Base-by-base conservation (phyloP, 148 eudicot genomes). In the Spergularia marina region DNA sequence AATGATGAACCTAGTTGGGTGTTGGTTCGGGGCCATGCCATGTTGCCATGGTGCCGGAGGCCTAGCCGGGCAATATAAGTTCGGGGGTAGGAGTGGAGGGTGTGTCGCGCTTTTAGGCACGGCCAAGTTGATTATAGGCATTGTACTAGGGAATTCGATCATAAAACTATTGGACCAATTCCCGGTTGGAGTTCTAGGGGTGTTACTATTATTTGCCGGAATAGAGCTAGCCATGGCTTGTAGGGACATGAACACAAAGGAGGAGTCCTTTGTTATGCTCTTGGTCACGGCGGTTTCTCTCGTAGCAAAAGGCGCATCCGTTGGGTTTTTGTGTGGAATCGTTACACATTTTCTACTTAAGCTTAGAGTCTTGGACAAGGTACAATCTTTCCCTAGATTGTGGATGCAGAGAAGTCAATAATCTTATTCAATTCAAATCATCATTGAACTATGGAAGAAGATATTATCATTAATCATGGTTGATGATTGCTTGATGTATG, bases 21-120 rank as follows among this genome's bases (percentile, higher is more conserved):
- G 98, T 68, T 91, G 98, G 98, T 91, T 94, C 11, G 98, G 98
- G 34, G 98, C 95, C 5, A 82, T 94, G 89, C 98, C 98, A 1
- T 76, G 85, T 18, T 94, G 98, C 78, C 98, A 94, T 66, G 98
- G 98, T 14, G 98, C 98, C 0, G 98, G 98, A 0, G 98, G 98
- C n/a, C 84, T 94, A 10, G 98, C 98, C 7, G 98, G 98, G 65
- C 98, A 93, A 73, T 93, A 93, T 84, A 91, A 89, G 79, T 93
- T 93, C 69, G 98, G 98, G 5, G 97, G 95, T 16, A 84, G 98
- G 77, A 89, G 93, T 71, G 98, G 98, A 7, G 91, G 82, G 10
- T 89, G 95, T 66, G 98, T 94, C 71, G 97, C 95, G 25, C 65
- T 94, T 36, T 74, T 91, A 12, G 98, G 98, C 14, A 60, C 63